These are phyloP conservation scores for Ilyonectria sp. DNA, from an alignment of 2,329 filamentous ascomycete genomes.

Conservation along the genomic window DNA sequence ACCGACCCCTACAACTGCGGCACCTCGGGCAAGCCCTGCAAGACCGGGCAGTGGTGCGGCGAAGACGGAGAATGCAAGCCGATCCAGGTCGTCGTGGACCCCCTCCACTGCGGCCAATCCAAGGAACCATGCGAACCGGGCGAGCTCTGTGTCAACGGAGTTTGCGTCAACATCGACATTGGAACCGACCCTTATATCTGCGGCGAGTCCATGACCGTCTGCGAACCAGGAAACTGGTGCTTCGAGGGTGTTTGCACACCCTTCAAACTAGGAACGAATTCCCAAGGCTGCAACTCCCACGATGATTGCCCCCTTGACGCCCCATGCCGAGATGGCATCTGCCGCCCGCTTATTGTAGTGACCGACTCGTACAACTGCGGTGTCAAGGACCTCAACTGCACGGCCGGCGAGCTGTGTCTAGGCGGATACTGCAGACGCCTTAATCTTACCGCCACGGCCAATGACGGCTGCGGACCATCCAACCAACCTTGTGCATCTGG, in stretches of 20 bases:
- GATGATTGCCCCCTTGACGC: conserved; percentile 23
- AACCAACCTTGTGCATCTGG: conserved; percentile 28
- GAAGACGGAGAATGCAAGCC: conserved; percentile 29
- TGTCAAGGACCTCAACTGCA: conserved; percentile 19
- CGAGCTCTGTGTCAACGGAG: conserved; percentile 31
- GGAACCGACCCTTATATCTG: conserved; percentile 28
- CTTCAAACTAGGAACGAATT: conserved; percentile 28
- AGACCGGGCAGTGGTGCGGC: conserved; percentile 32
- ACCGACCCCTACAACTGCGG: conserved; percentile 28
- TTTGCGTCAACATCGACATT: conserved; percentile 32
- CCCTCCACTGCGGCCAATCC: conserved; percentile 23
- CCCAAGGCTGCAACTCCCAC: conserved; percentile 17
- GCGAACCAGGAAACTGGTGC: conserved; percentile 33
- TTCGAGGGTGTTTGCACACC: conserved; percentile 29
- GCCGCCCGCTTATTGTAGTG: conserved; percentile 26
- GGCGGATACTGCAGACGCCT: conserved; percentile 26
- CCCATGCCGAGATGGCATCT: conserved; percentile 24
- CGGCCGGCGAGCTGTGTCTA: conserved; percentile 25
- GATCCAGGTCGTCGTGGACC: conserved; percentile 31
- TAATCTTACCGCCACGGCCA: conserved; percentile 21
- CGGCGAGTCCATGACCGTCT: conserved; percentile 14
- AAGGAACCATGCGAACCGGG: conserved; percentile 22
- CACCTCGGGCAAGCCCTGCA: conserved; percentile 21
- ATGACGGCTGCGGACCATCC: conserved; percentile 22
- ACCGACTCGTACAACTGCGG: conserved; percentile 31